Evolutionary conservation across 1,284 basidiomycete genomes (phyloP).

Genomic region (Heliocybe sulcata): DNA sequence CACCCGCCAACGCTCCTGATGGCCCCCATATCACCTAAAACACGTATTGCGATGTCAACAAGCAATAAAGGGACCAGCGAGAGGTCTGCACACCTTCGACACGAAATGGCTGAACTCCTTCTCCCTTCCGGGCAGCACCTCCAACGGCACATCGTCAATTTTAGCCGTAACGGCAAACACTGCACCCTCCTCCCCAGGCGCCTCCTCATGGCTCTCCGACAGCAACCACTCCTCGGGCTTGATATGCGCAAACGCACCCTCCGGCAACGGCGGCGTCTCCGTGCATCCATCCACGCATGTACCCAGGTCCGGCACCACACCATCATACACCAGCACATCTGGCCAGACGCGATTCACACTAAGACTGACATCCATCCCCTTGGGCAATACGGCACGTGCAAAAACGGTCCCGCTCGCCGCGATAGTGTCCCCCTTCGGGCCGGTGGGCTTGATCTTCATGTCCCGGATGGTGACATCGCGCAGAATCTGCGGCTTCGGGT

Average conservation of each 20-base stretch:
- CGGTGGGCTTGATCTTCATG: slow-evolving; percentile 57
- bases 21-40: slow-evolving; percentile 57
- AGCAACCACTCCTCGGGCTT: slow-evolving; percentile 60
- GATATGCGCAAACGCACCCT: slow-evolving; percentile 66
- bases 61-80: slow-evolving; percentile 5
- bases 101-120: slow-evolving; percentile 68
- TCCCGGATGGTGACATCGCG: slow-evolving; percentile 63
- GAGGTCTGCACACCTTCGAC: slow-evolving; percentile 44
- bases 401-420: slow-evolving; percentile 30
- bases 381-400: slow-evolving; percentile 57
- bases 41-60: slow-evolving; percentile 1
- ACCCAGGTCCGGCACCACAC: slow-evolving; percentile 39
- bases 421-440: slow-evolving; percentile 21
- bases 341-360: slow-evolving; percentile 59
- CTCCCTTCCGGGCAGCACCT: slow-evolving; percentile 68
- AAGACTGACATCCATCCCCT: slow-evolving; percentile 54
- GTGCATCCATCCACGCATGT: slow-evolving; percentile 20
- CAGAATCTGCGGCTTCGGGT: slow-evolving; percentile 53
- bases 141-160: slow-evolving; percentile 63
- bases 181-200: slow-evolving; percentile 37
- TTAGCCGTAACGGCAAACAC: slow-evolving; percentile 51
- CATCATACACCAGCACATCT: slow-evolving; percentile 71
- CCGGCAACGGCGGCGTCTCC: slow-evolving; percentile 60
- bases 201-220: slow-evolving; percentile 38
- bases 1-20: slow-evolving; percentile 61